Percentiles rank a stretch among this genome's conserved stretches.
Conservation (phyloP, 169 alveolate genomes). For the Plasmodium ovale region DNA sequence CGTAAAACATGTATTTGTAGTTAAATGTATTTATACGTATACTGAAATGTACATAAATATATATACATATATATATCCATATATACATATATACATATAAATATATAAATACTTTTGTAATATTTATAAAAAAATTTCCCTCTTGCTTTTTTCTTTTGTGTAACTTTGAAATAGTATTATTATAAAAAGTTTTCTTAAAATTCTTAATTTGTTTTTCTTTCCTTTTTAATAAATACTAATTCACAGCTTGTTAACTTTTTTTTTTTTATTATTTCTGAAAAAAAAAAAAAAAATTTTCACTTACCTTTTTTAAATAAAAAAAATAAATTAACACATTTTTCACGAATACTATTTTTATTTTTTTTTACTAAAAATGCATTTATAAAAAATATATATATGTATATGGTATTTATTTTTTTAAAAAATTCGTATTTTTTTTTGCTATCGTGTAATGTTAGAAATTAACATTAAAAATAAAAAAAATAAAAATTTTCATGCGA, state of each 20-base stretch:
- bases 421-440: not conserved
- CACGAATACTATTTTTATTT: too few species aligned
- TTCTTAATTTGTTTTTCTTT: conserved; percentile 9
- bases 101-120: conserved; percentile 8
- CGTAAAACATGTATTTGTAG: too few species aligned
- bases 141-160: conserved; percentile 1
- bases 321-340: conserved; percentile 64
- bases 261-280: conserved; percentile 20
- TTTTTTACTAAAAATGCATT: too few species aligned
- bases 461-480: not conserved
- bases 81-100: not conserved
- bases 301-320: conserved; percentile 1
- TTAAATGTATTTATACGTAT: too few species aligned
- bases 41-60: too few species aligned
- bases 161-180: conserved; percentile 32
- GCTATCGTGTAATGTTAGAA: conserved; percentile 4
- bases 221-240: conserved; percentile 5
- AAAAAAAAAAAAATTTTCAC: conserved; percentile 17
- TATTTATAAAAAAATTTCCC: conserved; percentile 13
- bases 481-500: not conserved
- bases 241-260: conserved; percentile 52
- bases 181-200: conserved; percentile 16
- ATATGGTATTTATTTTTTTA: not conserved
- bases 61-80: too few species aligned
- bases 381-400: too few species aligned